Conservation (phyloP, 2,329 filamentous ascomycete genomes). For the Sarocladiaceae sp. region DNA sequence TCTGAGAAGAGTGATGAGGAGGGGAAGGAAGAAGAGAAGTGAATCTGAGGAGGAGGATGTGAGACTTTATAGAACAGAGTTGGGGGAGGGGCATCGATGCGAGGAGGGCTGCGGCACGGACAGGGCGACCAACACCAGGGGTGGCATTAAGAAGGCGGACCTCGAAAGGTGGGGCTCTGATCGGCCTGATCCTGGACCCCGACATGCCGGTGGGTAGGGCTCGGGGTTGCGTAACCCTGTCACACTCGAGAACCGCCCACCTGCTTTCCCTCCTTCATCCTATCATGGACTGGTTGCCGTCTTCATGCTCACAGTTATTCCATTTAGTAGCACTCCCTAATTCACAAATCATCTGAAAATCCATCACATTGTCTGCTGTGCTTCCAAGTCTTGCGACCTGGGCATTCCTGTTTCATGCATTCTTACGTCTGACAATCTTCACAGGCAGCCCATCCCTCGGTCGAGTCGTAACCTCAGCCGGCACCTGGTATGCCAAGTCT, state of each 20-base stretch:
- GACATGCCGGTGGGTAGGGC: neutral
- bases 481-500: neutral
- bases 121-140: neutral
- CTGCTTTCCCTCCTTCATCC: too few relatives aligned
- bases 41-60: neutral
- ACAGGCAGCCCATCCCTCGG: neutral
- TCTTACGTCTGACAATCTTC: neutral
- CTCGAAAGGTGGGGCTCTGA: neutral
- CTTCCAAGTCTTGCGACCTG: too few relatives aligned
- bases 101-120: neutral
- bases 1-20: neutral
- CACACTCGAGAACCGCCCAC: too few relatives aligned
- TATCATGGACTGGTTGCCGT: too few relatives aligned
- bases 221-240: neutral
- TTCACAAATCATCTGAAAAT: too few relatives aligned
- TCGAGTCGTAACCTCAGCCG: neutral
- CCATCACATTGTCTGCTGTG: too few relatives aligned
- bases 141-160: neutral
- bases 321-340: too few relatives aligned
- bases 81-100: neutral
- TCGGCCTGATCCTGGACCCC: neutral
- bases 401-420: neutral
- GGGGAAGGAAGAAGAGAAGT: neutral
- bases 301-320: too few relatives aligned
- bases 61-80: neutral